Evolutionary conservation across 176 grass and related monocot species (phyloP).

Genomic region (Cenchrus fungigraminus): DNA sequence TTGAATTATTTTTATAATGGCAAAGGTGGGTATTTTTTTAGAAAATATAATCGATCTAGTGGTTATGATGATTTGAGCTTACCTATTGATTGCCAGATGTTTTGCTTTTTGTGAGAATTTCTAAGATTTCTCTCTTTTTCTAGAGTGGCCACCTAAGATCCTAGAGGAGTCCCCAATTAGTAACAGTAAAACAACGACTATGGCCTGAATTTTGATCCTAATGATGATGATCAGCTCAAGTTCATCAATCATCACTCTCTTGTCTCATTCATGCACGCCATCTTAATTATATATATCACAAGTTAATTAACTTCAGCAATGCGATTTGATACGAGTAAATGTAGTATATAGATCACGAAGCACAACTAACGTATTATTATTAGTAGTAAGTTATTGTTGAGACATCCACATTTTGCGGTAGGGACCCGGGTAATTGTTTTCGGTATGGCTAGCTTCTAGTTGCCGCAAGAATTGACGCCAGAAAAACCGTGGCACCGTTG

Average conservation of each 20-base stretch:
- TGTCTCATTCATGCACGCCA: not conserved
- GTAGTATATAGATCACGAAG: not conserved
- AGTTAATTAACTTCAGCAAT: not conserved
- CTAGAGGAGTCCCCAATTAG: no score
- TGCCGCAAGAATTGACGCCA: not conserved
- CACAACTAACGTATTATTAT: not conserved
- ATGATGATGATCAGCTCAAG: not conserved
- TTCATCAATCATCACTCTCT: not conserved
- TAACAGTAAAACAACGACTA: not conserved
- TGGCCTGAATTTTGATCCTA: not conserved
- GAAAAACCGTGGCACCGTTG: not conserved
- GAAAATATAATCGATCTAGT: no score
- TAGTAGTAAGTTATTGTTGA: not conserved
- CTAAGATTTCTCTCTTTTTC: no score
- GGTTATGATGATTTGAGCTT: no score
- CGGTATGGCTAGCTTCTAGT: not conserved
- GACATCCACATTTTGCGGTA: not conserved
- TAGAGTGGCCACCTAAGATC: no score
- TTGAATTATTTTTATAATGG: no score
- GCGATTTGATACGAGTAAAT: not conserved
- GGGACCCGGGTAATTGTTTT: not conserved
- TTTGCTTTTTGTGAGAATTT: no score
- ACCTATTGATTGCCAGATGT: no score
- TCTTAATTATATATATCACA: not conserved
- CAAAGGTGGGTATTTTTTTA: no score